These are phyloP conservation scores for Cryptococcus sp. DNA, from an alignment of 1,284 basidiomycete genomes.

Conservation along the genomic window DNA sequence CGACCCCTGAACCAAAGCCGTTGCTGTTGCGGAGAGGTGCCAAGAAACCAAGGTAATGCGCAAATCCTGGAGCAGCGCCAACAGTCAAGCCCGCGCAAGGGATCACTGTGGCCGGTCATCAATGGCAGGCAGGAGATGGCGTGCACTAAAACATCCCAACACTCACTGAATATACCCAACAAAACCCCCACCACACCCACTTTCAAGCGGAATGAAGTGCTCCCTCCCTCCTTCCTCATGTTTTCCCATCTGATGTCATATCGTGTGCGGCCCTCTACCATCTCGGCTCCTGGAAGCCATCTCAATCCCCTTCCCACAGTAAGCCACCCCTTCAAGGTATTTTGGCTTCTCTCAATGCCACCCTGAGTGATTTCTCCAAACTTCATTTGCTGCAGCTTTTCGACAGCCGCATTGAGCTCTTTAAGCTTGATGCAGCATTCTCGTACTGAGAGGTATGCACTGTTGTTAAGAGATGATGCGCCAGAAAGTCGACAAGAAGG, in stretches of 20 bases:
- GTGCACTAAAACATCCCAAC: too few species aligned
- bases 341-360: conserved; percentile 31
- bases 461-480: background rate
- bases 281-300: conserved; percentile 61
- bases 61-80: conserved; percentile 64
- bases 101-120: conserved; percentile 55
- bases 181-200: conserved; percentile 55
- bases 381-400: conserved; percentile 59
- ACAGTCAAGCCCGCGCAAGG: conserved; percentile 66
- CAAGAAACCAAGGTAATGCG: conserved; percentile 65
- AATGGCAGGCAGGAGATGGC: conserved; percentile 12
- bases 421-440: conserved; percentile 61
- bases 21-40: conserved; percentile 55
- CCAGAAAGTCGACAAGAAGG: conserved; percentile 7
- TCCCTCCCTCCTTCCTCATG: conserved; percentile 58
- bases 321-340: conserved; percentile 64
- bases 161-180: conserved; percentile 63
- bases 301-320: conserved; percentile 66
- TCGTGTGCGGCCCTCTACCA: conserved; percentile 70
- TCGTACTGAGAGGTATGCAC: conserved; percentile 61
- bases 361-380: conserved; percentile 70
- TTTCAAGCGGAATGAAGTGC: conserved; percentile 60
- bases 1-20: conserved; percentile 60
- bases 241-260: conserved; percentile 77
- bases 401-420: conserved; percentile 65